Base-by-base conservation (phyloP, 1,284 basidiomycete species). In the Sutorius eximius region DNA sequence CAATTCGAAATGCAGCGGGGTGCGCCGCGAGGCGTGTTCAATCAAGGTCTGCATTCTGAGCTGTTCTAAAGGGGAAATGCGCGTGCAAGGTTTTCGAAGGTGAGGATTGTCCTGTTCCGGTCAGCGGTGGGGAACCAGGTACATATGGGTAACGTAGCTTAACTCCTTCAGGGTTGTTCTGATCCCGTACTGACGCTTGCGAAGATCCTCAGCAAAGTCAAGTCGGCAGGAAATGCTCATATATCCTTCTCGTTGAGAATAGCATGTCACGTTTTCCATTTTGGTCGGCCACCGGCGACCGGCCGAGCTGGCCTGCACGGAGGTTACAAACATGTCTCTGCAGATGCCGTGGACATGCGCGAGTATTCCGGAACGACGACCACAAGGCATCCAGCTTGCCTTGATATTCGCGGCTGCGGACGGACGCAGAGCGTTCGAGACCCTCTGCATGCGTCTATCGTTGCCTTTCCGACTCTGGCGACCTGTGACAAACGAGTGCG, bases 151-250 rank as follows among this genome's bases (percentile, higher is more conserved):
- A 53, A 66, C 49, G 56, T 53, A 56, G 60, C 34, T 58, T 70
- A 69, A 58, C 68, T 71, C 63, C 63, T 66, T 71, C 67, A 67
- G 69, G 66, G 67, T 51, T 70, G 59, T 34, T 56, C 54, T 59
- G 61, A 68, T 67, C 38, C 51, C 49, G 55, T 58, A 44, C 57
- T 58, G 38, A 41, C 41, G 18, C 33, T 4, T 16, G 53, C 30
- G 66, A 30, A 60, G 62, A 70, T 70, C 64, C 53, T 48, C 40
- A 32, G 43, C 29, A 53, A 37, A 42, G 37, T 34, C 37, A 55
- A 22, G 22, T 41, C 20, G 20, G 40, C 13, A 6, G 29, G n/a
- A 45, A 48, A 29, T 48, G 42, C 5, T 11, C 18, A 29, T 44
- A 44, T 47, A 24, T 45, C 24, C 40, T 46, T 20, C 41, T 27